Conservation (phyloP, 495 filamentous ascomycete species). For the Penicillium angulare region DNA sequence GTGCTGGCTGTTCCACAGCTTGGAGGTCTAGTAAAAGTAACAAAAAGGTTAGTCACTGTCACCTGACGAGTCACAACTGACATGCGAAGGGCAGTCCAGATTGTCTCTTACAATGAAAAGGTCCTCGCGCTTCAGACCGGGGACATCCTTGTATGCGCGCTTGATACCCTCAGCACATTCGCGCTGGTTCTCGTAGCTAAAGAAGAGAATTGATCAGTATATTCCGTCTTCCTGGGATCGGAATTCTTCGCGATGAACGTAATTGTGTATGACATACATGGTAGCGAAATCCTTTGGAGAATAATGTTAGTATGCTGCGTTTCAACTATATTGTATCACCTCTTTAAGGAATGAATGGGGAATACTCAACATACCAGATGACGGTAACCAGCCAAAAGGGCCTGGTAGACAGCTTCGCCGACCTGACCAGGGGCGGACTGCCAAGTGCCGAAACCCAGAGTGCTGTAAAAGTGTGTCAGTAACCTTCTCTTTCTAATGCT, state of each 20-base stretch:
- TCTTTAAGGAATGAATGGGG: not conserved
- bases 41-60: not conserved
- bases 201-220: constrained; percentile 44
- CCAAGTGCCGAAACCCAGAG: constrained; percentile 57
- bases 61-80: too few relatives aligned
- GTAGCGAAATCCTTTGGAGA: constrained; percentile 39
- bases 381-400: constrained; percentile 55
- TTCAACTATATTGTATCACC: not conserved
- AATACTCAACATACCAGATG: constrained; percentile 41
- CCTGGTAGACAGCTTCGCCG: constrained; percentile 51
- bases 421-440: constrained; percentile 54
- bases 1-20: constrained; percentile 52
- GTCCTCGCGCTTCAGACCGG: constrained; percentile 51
- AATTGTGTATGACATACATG: constrained; percentile 28
- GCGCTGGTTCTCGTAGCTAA: constrained; percentile 50
- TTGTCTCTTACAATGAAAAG: constrained; percentile 49
- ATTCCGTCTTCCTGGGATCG: not conserved
- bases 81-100: too few relatives aligned
- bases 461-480: constrained; percentile 18
- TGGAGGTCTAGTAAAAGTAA: constrained; percentile 37
- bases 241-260: not conserved
- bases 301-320: not conserved
- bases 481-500: not conserved
- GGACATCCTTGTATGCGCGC: constrained; percentile 44
- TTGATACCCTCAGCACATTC: constrained; percentile 48